Conservation (phyloP, 1,139 yeast species). For the Pneumocystis sp. region DNA sequence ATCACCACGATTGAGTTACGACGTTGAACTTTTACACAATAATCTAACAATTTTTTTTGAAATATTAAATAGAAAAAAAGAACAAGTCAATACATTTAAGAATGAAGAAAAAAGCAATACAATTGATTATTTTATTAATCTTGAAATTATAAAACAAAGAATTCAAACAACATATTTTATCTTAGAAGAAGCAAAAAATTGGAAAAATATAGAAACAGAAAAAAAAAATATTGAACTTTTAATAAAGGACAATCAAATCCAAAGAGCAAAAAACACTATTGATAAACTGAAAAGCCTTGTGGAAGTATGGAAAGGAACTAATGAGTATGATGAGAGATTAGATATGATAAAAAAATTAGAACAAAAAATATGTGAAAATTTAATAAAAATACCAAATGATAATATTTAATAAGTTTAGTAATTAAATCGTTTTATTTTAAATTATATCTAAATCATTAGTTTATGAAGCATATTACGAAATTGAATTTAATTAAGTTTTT, state of each 20-base stretch:
- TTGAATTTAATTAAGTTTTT: neutral
- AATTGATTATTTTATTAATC: conserved; percentile 3
- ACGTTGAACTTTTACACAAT: conserved; percentile 4
- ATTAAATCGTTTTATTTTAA: neutral
- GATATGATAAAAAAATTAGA: conserved; percentile 3
- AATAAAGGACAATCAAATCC: neutral
- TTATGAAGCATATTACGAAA: neutral
- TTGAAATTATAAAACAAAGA: conserved; percentile 3
- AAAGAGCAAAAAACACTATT: conserved; percentile 1
- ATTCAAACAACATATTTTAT: conserved; percentile 4
- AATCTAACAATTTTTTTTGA: neutral
- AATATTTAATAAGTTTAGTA: neutral
- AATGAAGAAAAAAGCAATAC: neutral
- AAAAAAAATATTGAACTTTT: conserved; percentile 2
- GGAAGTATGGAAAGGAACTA: conserved; percentile 6
- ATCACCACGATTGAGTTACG: conserved; percentile 6
- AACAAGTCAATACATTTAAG: conserved; percentile 2
- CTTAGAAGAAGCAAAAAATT: conserved; percentile 3
- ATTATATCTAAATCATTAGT: neutral
- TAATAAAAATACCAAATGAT: neutral
- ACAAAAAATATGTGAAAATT: neutral
- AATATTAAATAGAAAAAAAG: conserved; percentile 1
- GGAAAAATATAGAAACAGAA: conserved; percentile 6
- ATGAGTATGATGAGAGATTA: conserved; percentile 4
- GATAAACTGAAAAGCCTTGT: conserved; percentile 1